These are phyloP conservation scores for Echites panduratus DNA, from an alignment of 257 asterid genomes.

Conservation along the genomic window DNA sequence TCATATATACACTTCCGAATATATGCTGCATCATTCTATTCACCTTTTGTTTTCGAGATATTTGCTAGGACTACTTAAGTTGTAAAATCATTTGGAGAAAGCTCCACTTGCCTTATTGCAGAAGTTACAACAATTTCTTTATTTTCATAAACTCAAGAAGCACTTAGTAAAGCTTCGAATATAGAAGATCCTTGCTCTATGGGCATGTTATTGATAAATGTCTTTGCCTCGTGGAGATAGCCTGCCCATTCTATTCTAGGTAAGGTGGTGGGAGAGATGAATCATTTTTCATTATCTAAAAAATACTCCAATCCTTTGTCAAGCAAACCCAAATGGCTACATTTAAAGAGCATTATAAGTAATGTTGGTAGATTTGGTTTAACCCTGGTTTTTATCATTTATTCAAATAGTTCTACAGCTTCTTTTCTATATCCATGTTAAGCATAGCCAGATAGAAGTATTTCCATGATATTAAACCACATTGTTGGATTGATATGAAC, in stretches of 20 bases:
- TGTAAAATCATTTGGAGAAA: conserved; percentile 53
- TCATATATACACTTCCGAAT: conserved; percentile 40
- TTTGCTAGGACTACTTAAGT: conserved; percentile 45
- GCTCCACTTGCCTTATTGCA: conserved; percentile 47
- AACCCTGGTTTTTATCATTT: conserved; percentile 37
- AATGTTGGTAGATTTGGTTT: conserved; percentile 50
- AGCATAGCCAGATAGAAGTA: conserved; percentile 43
- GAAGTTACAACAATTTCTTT: conserved; percentile 40
- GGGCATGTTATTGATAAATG: conserved; percentile 46
- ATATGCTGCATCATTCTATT: conserved; percentile 49
- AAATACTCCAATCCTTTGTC: conserved; percentile 48
- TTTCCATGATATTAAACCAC: conserved; percentile 61
- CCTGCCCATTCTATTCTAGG: conserved; percentile 57
- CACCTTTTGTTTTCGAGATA: conserved; percentile 51
- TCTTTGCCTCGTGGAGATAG: conserved; percentile 46
- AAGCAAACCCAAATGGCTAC: conserved; percentile 60
- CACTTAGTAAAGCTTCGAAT: conserved; percentile 45
- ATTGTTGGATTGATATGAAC: conserved; percentile 40
- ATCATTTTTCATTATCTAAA: conserved; percentile 42
- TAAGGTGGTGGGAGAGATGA: conserved; percentile 28
- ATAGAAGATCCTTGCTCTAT: conserved; percentile 39
- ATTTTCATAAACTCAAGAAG: conserved; percentile 48
- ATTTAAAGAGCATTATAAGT: conserved; percentile 46
- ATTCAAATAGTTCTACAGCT: conserved; percentile 46
- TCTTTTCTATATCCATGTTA: conserved; percentile 49